Evolutionary conservation across 495 filamentous ascomycete species (phyloP), one percentile per base, ranked within the genome.

Genomic region (Penicillium flavigenum): DNA sequence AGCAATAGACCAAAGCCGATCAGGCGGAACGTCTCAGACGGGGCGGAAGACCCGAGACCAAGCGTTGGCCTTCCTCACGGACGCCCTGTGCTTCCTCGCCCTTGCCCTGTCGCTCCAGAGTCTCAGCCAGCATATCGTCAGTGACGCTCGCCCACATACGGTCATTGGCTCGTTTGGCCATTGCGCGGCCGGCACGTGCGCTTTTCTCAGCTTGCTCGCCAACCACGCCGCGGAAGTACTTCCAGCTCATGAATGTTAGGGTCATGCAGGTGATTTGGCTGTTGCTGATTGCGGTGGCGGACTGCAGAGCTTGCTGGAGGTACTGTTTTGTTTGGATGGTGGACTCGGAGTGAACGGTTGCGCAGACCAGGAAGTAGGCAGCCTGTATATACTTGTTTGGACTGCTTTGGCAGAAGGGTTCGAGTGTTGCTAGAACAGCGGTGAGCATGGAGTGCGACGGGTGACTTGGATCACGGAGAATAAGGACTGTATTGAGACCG

Each of bases 191-290:
- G 0, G 92, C 91, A 43, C 82, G 80, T 0, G 89, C 89, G 59
- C 88, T 89, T 76, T 96, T 97, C 60, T 95, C 85, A 2, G 93
- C 89, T 72, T 98, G 93, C 55, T 91, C 91, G 36, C 90, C 91
- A 3, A 96, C 83, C 12, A 93, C 88, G 31, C 87, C 88, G 26
- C 83, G 80, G 75, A 97, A 98, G 69, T 98, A 91, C 45, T 85
- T 82, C 68, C 77, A 82, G 62, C 88, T 87, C 90, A 98, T 92
- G 61, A 95, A 84, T 59, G 83, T 91, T 41, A 99, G 79, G 5
- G 87, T 84, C 59, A 97, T 90, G 59, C 85, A 88, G 9, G 90
- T 80, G 54, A 91, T 87, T 52, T 94, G 93, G 47, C 72, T 77
- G 63, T 90, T 88, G 48, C 72, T 66, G 31, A 82, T 77, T 9